phyloP scores from a whole-genome alignment of 129 eudicot species.

The Chrysanthemum makinoi region DNA sequence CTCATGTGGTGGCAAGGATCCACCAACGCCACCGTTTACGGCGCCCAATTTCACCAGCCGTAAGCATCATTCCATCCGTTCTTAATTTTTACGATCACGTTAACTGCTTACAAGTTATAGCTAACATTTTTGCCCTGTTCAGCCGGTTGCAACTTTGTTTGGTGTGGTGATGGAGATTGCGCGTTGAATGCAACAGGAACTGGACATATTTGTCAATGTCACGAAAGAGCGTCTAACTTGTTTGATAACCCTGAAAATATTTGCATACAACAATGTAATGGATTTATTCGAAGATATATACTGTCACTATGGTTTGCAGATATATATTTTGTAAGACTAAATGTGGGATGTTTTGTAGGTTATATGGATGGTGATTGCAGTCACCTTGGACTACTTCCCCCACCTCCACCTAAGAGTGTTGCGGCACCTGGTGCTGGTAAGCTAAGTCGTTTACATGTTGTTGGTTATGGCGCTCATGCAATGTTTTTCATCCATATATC shows the following conservation, averaged over 20 bases:
- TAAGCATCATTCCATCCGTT: slow-evolving; percentile 10
- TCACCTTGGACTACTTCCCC: slow-evolving; percentile 16
- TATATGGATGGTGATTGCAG: slow-evolving; percentile 42
- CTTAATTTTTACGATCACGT: neutral
- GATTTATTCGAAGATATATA: neutral
- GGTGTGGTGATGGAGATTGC: slow-evolving; percentile 52
- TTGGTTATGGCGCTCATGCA: too few species aligned
- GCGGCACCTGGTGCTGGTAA: slow-evolving; percentile 31
- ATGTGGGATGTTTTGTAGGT: slow-evolving; percentile 25
- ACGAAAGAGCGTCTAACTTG: slow-evolving; percentile 41
- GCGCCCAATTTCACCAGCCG: slow-evolving; percentile 36
- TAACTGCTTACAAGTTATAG: neutral
- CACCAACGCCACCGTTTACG: slow-evolving; percentile 22
- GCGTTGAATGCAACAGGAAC: slow-evolving; percentile 29
- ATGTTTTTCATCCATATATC: neutral
- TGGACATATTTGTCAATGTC: slow-evolving; percentile 38
- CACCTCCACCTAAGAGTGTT: slow-evolving; percentile 21
- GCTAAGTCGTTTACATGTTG: slow-evolving; percentile 17
- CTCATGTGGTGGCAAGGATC: slow-evolving; percentile 38
- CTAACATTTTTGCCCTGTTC: neutral
- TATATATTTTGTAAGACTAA: neutral
- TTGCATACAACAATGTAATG: slow-evolving; percentile 44
- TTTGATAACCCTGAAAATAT: slow-evolving; percentile 23
- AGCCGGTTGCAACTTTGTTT: slow-evolving; percentile 44
- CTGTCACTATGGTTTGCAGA: neutral